Percentiles rank a stretch among this genome's conserved stretches.
Evolutionary conservation across 495 filamentous ascomycete species (phyloP).

Genomic region (Aspergillus steynii): DNA sequence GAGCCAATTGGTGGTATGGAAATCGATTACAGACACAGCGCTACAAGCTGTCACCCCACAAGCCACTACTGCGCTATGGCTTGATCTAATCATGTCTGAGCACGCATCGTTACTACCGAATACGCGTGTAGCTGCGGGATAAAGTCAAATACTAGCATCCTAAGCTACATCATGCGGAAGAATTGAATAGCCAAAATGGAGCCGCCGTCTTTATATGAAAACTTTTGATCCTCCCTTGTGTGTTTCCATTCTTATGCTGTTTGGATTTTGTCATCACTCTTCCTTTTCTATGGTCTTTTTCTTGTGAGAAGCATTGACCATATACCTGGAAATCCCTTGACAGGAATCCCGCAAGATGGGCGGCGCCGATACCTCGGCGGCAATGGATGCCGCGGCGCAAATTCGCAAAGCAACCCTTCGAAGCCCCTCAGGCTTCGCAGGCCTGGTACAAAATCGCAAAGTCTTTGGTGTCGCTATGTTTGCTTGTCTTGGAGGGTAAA

Average conservation of each 20-base stretch:
- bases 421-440: slow-evolving; percentile 62
- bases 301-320: too few species aligned
- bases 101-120: not conserved
- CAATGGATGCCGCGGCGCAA: slow-evolving; percentile 61
- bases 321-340: not conserved
- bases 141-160: not conserved
- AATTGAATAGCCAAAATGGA: slow-evolving; percentile 7
- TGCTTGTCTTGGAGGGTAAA: slow-evolving; percentile 68
- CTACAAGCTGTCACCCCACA: not conserved
- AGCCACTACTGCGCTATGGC: not conserved
- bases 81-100: not conserved
- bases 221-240: not conserved
- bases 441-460: slow-evolving; percentile 65
- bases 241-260: not conserved
- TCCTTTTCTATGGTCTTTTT: not conserved
- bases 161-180: not conserved
- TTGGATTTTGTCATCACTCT: not conserved
- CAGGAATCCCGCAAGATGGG: slow-evolving; percentile 29
- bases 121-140: not conserved
- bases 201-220: not conserved
- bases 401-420: slow-evolving; percentile 63
- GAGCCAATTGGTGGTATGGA: slow-evolving; percentile 2
- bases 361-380: slow-evolving; percentile 29
- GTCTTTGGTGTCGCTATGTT: slow-evolving; percentile 75
- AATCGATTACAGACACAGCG: not conserved